These are phyloP conservation scores for Truncatella angustata DNA, from an alignment of 2,329 filamentous ascomycete species.

Conservation along the genomic window DNA sequence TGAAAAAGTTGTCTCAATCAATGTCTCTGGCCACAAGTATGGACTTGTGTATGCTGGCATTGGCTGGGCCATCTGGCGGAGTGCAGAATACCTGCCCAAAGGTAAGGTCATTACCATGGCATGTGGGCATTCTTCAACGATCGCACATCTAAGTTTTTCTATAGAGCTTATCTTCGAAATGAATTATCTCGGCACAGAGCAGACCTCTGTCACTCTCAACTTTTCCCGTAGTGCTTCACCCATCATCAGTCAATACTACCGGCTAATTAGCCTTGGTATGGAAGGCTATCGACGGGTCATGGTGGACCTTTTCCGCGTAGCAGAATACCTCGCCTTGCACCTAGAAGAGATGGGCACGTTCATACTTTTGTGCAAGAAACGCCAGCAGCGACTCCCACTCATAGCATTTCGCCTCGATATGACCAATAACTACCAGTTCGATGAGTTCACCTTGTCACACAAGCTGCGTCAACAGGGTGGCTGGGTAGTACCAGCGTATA, in stretches of 20 bases:
- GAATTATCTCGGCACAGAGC: constrained; percentile 95
- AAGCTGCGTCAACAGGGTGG: constrained; percentile 81
- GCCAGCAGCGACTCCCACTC: constrained; percentile 78
- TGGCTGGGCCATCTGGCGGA: constrained; percentile 90
- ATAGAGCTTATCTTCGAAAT: constrained; percentile 99
- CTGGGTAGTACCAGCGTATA: constrained; percentile 96
- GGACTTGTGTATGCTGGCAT: constrained; percentile 81
- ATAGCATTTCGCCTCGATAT: constrained; percentile 81
- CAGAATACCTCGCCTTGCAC: constrained; percentile 78
- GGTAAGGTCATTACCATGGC: no score
- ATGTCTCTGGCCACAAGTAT: constrained; percentile 89
- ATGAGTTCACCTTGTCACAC: constrained; percentile 79
- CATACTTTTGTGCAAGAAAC: constrained; percentile 80
- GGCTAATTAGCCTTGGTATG: constrained; percentile 92
- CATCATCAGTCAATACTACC: constrained; percentile 96
- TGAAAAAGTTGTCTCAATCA: constrained; percentile 87
- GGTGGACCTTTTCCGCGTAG: constrained; percentile 85
- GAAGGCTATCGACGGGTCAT: constrained; percentile 90
- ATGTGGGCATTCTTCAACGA: no score
- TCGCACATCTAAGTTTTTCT: no score
- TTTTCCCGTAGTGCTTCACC: constrained; percentile 94
- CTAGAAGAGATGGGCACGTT: constrained; percentile 78
- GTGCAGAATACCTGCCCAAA: constrained; percentile 77
- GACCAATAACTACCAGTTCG: constrained; percentile 58
- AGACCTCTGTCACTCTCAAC: constrained; percentile 94